Base-by-base conservation (phyloP, 2,329 filamentous ascomycete genomes). In the Tolypocladium tropicale region DNA sequence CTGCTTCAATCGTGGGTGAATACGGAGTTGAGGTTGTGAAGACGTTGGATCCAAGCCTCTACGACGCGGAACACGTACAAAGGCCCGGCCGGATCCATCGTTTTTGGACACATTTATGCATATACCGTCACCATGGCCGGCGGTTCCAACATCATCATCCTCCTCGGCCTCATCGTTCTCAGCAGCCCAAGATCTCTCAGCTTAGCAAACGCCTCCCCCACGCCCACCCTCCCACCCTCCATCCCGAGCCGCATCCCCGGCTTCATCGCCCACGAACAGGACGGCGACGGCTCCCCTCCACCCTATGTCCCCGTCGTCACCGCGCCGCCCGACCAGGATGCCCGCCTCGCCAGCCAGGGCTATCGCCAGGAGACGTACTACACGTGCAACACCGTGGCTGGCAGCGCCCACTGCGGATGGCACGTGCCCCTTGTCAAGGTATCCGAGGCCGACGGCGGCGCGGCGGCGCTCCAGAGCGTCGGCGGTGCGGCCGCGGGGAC, bases 321-420 rank as follows among this genome's bases (percentile, higher is more conserved):
- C 4, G 65, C 68, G 16, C 63, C 67, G n/a, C 64, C 69, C 1
- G 63, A 66, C 30, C 66, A 69, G 37, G 64, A 63, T 36, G 67
- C 59, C 2, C 58, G 59, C 18, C 64, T 69, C 4, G 63, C 65
- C 28, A 62, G 63, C 51, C 60, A 69, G 59, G 69, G 70, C 11
- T 70, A 63, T 60, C 60, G 60, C 52, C 68, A 71, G 56, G 64
- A 64, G 32, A 72, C 69, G 1, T 70, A 64, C 56, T 72, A 72
- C 56, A 61, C 66, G 46, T 72, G 70, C 60, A 60, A 57, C 53
- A 71, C 68, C 43, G 58, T 64, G 28, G 67, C 55, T 46, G 66
- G 65, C 11, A 52, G 57, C n/a, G 65, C 67, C 56, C 66, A 65
- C 43, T 71, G 70, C 56, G 70, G 69, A 6, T 73, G 70, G 70